Conservation (phyloP, 768 basidiomycete genomes). For the Lactarius sanguifluus region DNA sequence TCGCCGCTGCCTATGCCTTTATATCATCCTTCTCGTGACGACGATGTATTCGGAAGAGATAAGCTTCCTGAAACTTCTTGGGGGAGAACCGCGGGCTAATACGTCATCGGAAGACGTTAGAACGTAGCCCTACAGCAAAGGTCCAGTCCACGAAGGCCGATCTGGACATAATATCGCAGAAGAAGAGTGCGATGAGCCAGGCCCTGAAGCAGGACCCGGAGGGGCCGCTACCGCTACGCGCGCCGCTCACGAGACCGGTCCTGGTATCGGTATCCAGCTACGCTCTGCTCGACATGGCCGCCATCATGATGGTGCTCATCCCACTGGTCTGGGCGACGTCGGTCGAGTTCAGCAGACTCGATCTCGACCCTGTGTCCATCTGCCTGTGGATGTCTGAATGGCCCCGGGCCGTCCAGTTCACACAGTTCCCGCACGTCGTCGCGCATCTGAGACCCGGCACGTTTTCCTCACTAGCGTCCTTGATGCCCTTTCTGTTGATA, state of each 20-base stretch:
- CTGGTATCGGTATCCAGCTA: too few relatives aligned
- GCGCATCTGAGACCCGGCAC: too few relatives aligned
- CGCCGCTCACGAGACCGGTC: conserved; percentile 8
- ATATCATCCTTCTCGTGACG: conserved; percentile 19
- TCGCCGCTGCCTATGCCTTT: conserved; percentile 10
- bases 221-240: conserved; percentile 10
- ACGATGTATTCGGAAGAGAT: conserved; percentile 24
- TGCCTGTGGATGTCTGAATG: too few relatives aligned
- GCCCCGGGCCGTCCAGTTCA: too few relatives aligned
- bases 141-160: background rate
- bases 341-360: too few relatives aligned
- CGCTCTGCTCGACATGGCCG: too few relatives aligned
- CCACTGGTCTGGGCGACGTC: too few relatives aligned
- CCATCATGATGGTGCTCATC: too few relatives aligned
- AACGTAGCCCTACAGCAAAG: background rate
- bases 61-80: background rate
- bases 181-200: background rate
- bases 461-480: too few relatives aligned
- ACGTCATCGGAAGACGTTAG: conserved; percentile 10
- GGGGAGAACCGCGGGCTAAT: background rate
- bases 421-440: too few relatives aligned
- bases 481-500: too few relatives aligned
- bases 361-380: too few relatives aligned
- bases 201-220: background rate
- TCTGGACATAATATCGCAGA: background rate